Percentiles rank a stretch among this genome's conserved stretches.
Conservation (phyloP, 1,284 basidiomycete genomes). For the Omphalotus olearius region DNA sequence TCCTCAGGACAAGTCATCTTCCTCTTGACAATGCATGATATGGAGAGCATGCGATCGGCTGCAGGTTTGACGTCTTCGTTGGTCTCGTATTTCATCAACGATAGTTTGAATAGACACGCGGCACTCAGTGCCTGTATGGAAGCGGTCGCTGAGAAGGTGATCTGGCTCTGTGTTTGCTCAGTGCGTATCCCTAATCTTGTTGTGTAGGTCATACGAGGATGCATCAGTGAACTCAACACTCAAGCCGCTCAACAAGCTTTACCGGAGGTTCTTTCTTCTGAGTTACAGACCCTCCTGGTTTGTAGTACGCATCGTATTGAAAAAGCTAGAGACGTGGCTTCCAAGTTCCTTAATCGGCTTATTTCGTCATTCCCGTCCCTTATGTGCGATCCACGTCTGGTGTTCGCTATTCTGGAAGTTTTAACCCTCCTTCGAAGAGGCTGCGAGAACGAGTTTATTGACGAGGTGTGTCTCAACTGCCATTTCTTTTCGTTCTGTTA, state of each 20-base stretch:
- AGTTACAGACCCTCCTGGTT: conserved; percentile 77
- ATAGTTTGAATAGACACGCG: conserved; percentile 73
- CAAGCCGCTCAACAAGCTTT: conserved; percentile 80
- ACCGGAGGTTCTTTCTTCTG: conserved; percentile 66
- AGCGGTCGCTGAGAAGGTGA: conserved; percentile 82
- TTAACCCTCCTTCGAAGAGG: conserved; percentile 85
- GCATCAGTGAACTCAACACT: conserved; percentile 63
- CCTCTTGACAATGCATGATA: conserved; percentile 82
- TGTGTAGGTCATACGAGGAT: conserved; percentile 69
- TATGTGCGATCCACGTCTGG: conserved; percentile 86
- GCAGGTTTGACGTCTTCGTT: conserved; percentile 81
- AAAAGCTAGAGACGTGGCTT: conserved; percentile 80
- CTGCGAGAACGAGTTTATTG: conserved; percentile 88
- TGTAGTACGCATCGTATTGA: conserved; percentile 81
- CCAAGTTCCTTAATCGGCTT: conserved; percentile 80
- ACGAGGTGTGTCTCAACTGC: conserved; percentile 64
- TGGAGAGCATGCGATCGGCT: conserved; percentile 86
- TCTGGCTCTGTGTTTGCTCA: conserved; percentile 8
- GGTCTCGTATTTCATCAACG: conserved; percentile 87
- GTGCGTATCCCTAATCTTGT: conserved; percentile 8
- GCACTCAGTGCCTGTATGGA: conserved; percentile 77
- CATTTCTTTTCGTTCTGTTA: background rate
- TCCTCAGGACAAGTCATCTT: conserved; percentile 86
- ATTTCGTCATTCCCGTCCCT: conserved; percentile 93
- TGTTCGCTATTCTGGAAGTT: conserved; percentile 88